Conservation (phyloP, 1,284 basidiomycete species). For the Fistulina hepatica region DNA sequence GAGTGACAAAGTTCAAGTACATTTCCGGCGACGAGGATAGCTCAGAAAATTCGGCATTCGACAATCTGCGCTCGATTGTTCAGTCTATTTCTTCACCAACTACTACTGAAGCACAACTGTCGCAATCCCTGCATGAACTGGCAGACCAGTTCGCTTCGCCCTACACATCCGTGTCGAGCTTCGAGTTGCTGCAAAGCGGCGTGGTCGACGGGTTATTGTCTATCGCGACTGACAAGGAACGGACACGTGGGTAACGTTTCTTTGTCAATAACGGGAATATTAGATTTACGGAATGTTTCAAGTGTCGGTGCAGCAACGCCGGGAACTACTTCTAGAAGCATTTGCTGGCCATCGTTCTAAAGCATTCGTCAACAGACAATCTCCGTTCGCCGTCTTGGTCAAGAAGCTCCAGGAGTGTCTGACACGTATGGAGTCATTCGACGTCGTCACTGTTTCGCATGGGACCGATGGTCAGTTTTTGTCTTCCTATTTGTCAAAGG, state of each 20-base stretch:
- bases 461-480: conserved; percentile 54
- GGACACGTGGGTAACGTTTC: conserved; percentile 33
- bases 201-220: conserved; percentile 80
- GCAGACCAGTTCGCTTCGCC: conserved; percentile 73
- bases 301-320: conserved; percentile 52
- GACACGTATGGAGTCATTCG: conserved; percentile 89
- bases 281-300: conserved; percentile 8
- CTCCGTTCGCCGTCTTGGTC: conserved; percentile 72
- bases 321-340: conserved; percentile 65
- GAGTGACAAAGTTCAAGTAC: conserved; percentile 76
- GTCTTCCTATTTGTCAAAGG: conserved; percentile 6
- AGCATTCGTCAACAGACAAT: conserved; percentile 33
- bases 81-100: conserved; percentile 43
- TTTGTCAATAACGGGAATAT: conserved; percentile 4
- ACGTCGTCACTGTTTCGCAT: conserved; percentile 79
- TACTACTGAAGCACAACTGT: conserved; percentile 55
- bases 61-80: conserved; percentile 55
- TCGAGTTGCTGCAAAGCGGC: conserved; percentile 90
- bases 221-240: conserved; percentile 65
- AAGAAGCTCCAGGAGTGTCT: conserved; percentile 92
- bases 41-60: conserved; percentile 55
- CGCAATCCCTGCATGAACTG: conserved; percentile 57
- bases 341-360: conserved; percentile 51
- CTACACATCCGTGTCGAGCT: conserved; percentile 81
- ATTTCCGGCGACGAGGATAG: conserved; percentile 47